Evolutionary conservation across 257 asterid genomes (phyloP).

Genomic region (Fraxinus americana): DNA sequence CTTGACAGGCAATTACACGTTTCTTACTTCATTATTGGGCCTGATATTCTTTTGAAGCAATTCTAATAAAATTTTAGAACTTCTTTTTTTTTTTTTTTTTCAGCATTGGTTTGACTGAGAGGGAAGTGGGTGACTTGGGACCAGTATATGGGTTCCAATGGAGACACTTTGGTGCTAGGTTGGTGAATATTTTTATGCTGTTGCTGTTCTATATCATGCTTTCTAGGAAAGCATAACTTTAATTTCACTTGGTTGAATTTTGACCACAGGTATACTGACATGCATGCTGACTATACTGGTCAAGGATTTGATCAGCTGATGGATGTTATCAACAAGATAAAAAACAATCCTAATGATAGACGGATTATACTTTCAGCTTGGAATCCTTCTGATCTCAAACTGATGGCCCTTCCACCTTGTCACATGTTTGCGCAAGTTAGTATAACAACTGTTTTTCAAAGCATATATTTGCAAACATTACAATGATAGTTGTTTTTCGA

Average conservation of each 20-base stretch:
- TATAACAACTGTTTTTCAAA: not conserved
- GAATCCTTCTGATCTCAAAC: constrained; percentile 79
- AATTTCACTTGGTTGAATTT: not conserved
- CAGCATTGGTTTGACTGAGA: constrained; percentile 65
- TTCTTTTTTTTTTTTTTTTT: constrained; percentile 13
- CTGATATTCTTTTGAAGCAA: not conserved
- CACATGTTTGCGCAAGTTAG: constrained; percentile 89
- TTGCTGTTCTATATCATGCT: not conserved
- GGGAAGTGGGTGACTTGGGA: constrained; percentile 86
- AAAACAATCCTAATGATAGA: constrained; percentile 71
- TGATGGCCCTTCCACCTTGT: constrained; percentile 88
- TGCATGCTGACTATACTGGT: constrained; percentile 76
- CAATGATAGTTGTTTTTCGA: not conserved
- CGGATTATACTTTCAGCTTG: constrained; percentile 74
- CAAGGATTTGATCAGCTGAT: constrained; percentile 83
- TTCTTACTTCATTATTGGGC: not conserved
- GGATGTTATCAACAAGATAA: constrained; percentile 67
- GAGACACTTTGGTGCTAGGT: constrained; percentile 90
- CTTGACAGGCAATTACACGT: constrained; percentile 58
- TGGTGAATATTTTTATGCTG: constrained; percentile 27
- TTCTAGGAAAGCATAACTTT: not conserved
- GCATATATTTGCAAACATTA: not conserved
- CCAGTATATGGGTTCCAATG: constrained; percentile 83
- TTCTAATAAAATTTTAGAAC: constrained; percentile 33
- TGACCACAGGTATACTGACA: constrained; percentile 56